Percentiles rank a stretch among this genome's conserved stretches.
Evolutionary conservation across 495 filamentous ascomycete genomes (phyloP).

Genomic region (Neurospora cerealis): DNA sequence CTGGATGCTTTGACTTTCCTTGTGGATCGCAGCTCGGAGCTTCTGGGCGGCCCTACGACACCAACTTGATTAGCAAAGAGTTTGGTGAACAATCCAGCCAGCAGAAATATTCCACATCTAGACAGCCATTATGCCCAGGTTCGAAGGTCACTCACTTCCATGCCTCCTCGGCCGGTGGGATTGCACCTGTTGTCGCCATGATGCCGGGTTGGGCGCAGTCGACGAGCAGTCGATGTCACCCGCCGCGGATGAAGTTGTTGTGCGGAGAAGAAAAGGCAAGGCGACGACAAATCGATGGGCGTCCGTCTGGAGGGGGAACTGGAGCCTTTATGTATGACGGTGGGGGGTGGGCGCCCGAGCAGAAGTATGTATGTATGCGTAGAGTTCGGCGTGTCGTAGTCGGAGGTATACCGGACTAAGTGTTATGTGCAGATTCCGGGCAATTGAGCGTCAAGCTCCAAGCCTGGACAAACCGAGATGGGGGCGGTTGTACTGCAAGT

Average conservation of each 20-base stretch:
- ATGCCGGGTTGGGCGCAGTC: background rate
- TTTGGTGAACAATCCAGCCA: background rate
- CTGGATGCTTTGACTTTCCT: slow-evolving; percentile 34
- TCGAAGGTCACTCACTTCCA: slow-evolving; percentile 17
- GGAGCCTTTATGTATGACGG: background rate
- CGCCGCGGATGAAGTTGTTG: background rate
- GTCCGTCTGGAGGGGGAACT: background rate
- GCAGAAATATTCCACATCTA: background rate
- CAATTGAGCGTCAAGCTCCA: background rate
- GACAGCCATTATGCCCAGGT: background rate
- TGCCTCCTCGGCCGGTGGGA: slow-evolving; percentile 8
- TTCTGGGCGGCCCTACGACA: slow-evolving; percentile 17
- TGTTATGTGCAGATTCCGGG: background rate
- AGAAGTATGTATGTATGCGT: background rate
- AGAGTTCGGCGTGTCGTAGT: background rate
- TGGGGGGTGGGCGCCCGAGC: background rate
- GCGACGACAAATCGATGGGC: background rate
- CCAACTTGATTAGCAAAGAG: slow-evolving; percentile 4
- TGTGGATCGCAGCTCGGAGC: slow-evolving; percentile 12
- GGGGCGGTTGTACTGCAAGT: slow-evolving; percentile 10
- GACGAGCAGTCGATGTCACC: background rate
- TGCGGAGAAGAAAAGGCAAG: background rate
- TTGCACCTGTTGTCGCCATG: slow-evolving; percentile 2
- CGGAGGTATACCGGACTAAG: background rate
- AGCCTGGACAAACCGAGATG: background rate